Base-by-base conservation (phyloP, 2,329 filamentous ascomycete species). In the Canariomyces notabilis region DNA sequence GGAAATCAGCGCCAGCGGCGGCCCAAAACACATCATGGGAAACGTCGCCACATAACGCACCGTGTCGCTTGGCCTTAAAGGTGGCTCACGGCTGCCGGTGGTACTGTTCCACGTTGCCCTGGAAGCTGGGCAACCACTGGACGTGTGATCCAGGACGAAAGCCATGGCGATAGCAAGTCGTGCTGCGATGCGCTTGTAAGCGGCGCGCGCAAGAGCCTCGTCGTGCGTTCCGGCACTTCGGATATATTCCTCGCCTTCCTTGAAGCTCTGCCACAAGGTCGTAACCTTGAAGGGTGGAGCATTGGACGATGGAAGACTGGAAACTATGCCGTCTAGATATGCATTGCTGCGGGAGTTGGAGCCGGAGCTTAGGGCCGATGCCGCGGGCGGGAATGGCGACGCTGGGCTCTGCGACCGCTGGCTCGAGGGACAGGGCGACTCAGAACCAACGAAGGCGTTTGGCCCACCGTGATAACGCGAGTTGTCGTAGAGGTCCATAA, bases 1-100 rank as follows among this genome's bases (percentile, higher is more conserved):
- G 12, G 44, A 32, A 4, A 59, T 56, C 20, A 62, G 41, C 15
- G 50, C 46, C 20, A 59, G 41, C 31, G 64, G 51, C 11, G 54
- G 52, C 7, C 57, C 57, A 35, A 55, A 56, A 44, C 56, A 61
- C 32, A 62, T 49, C 37, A 62, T 57, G 7, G 60, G 57, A 37
- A 64, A 61, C 9, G 56, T 55, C 35, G 61, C 49, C 37, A 61
- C 49, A 44, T 56, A 59, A 19, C 58, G 52, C 52, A 59, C 58
- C 7, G 59, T 33, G 37, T 63, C 57, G 5, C 40, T 34, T 11
- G 33, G 43, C 23, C 3, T 43, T 15, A 46, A 16, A 23, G 22
- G 21, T 2, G 19, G 31, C 16, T 14, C 14, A 0, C 38, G 44
- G 29, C 9, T 40, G 21, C 33, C 26, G 5, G 26, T 29, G 8